Conservation (phyloP, 305 asterid genomes). For the Fraxinus paxiana region DNA sequence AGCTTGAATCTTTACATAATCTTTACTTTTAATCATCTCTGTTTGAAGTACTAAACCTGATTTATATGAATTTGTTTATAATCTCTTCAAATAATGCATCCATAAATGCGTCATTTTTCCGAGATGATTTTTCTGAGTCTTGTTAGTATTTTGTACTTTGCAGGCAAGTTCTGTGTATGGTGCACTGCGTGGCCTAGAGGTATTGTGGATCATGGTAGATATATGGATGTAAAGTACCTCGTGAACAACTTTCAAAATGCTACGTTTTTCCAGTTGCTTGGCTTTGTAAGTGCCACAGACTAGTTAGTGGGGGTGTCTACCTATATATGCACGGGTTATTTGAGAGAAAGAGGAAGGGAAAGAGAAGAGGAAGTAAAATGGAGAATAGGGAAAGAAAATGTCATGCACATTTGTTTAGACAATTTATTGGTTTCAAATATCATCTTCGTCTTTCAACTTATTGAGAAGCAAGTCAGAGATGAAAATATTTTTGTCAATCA, state of each 20-base stretch:
- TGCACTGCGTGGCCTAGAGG: constrained; percentile 84
- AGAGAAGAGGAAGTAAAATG: constrained; percentile 10
- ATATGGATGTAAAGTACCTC: not conserved
- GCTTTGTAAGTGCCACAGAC: constrained; percentile 2
- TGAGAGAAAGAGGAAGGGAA: not conserved
- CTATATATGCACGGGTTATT: not conserved
- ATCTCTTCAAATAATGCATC: not conserved
- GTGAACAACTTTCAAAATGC: constrained; percentile 15
- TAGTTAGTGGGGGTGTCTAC: constrained; percentile 7
- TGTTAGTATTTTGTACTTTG: constrained; percentile 26
- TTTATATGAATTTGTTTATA: not conserved
- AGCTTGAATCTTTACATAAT: constrained; percentile 5
- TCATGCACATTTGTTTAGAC: not conserved
- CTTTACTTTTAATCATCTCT: constrained; percentile 3
- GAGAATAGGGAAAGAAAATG: not conserved
- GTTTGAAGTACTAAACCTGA: not conserved
- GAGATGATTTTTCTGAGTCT: constrained; percentile 20
- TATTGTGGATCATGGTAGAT: constrained; percentile 29
- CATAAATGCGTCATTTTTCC: not conserved
- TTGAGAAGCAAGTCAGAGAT: not conserved
- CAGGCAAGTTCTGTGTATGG: constrained; percentile 90
- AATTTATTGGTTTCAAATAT: not conserved
- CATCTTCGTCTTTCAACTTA: not conserved
- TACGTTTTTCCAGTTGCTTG: constrained; percentile 10
- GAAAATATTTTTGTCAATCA: not conserved